These are phyloP conservation scores for Neocucurbitaria cava DNA, from an alignment of 2,329 filamentous ascomycete genomes.

Conservation along the genomic window DNA sequence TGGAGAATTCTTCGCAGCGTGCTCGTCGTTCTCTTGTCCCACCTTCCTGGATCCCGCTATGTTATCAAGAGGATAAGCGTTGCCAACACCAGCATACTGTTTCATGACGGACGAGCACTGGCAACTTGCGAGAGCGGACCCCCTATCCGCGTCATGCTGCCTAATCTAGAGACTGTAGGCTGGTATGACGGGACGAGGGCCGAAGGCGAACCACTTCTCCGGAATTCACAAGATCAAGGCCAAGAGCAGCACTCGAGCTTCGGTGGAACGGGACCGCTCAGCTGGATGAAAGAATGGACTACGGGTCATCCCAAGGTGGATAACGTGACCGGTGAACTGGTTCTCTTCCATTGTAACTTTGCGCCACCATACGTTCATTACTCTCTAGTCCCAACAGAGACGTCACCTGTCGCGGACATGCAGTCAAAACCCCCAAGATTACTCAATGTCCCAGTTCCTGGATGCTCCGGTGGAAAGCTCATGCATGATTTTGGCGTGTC, in stretches of 20 bases:
- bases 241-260: conserved; percentile 44
- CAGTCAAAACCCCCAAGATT: conserved; percentile 16
- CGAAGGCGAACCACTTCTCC: conserved; percentile 56
- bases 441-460: conserved; percentile 65
- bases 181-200: conserved; percentile 70
- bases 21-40: conserved; percentile 64
- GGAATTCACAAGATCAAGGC: conserved; percentile 23
- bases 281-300: conserved; percentile 74
- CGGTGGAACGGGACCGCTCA: conserved; percentile 62
- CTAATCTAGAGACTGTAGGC: conserved; percentile 70
- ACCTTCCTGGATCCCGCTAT: conserved; percentile 62
- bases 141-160: conserved; percentile 70
- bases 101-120: conserved; percentile 72
- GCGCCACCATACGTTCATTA: conserved; percentile 71
- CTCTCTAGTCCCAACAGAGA: conserved; percentile 59
- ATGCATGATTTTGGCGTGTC: conserved; percentile 81
- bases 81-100: conserved; percentile 71
- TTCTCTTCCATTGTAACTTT: conserved; percentile 73
- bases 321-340: conserved; percentile 67
- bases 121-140: conserved; percentile 76
- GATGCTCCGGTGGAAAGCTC: conserved; percentile 70
- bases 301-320: conserved; percentile 75
- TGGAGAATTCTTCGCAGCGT: conserved; percentile 64
- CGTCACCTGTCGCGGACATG: conserved; percentile 11
- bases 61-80: conserved; percentile 73